These are phyloP conservation scores for Moricandia arvensis DNA, from an alignment of 345 rosid species.

Conservation along the genomic window DNA sequence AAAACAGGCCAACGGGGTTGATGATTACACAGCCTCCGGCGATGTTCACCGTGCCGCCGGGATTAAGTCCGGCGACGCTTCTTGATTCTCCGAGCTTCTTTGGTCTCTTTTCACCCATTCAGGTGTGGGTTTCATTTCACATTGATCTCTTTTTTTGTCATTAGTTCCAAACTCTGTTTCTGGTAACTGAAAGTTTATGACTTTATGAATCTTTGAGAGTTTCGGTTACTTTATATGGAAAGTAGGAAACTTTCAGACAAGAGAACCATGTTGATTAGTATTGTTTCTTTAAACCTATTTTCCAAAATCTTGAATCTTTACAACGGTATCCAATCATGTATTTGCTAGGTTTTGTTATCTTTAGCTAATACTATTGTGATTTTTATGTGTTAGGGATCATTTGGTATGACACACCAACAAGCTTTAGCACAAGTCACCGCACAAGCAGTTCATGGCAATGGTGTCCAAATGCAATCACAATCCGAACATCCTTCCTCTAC, in stretches of 20 bases:
- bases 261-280: background rate
- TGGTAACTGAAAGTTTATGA: constrained; percentile 14
- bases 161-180: constrained; percentile 17
- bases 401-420: constrained; percentile 84
- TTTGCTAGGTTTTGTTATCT: background rate
- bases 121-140: constrained; percentile 39
- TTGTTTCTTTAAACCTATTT: background rate
- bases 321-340: background rate
- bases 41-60: constrained; percentile 52
- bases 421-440: constrained; percentile 82
- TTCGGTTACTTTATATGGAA: background rate
- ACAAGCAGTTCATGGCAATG: constrained; percentile 59
- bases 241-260: constrained; percentile 8
- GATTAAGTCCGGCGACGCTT: constrained; percentile 55
- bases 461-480: constrained; percentile 41
- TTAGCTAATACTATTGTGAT: background rate
- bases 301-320: constrained; percentile 5
- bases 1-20: constrained; percentile 52
- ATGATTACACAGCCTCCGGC: constrained; percentile 45
- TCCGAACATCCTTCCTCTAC: constrained; percentile 40
- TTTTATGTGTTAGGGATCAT: constrained; percentile 51
- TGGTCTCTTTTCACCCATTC: constrained; percentile 64
- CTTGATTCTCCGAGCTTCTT: constrained; percentile 68
- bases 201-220: constrained; percentile 3
- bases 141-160: background rate